Base-by-base conservation (phyloP, 257 asterid species). In the Petrea volubilis region DNA sequence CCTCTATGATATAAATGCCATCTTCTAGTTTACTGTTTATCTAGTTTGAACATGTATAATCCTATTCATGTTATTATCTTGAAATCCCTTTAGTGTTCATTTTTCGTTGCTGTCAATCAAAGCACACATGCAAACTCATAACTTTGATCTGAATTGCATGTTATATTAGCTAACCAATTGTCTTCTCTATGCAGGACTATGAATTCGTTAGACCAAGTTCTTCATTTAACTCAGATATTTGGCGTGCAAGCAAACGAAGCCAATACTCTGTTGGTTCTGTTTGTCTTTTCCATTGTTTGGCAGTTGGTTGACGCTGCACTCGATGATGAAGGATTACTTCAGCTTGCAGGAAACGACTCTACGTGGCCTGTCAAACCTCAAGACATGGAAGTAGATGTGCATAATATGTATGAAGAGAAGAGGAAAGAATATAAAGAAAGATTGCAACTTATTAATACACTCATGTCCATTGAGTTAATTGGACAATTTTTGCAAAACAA, bases 241-340 rank as follows among this genome's bases (percentile, higher is more conserved):
- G 84, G 84, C 43, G n/a, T 84, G 78, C 84, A 77, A 74, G 77
- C 76, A 29, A 78, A 76, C 25, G 93, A 85, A 56, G 84, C 89
- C 47, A 87, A 91, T 18, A 78, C 86, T 44, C 84, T 79, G 55
- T 52, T 94, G 80, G 90, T 91, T 65, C 88, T 81, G 76, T 81
- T 82, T 14, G 66, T 89, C 70, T 91, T 89, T 77, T 78, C 92
- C 31, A 81, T 88, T 70, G 85, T 85, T 70, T 90, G 97, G 92
- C 95, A 90, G 81, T 79, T 94, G 80, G 87, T 88, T 68, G 98
- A 91, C 68, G 84, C 89, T 33, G 84, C 93, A 58, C 74, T 89
- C 69, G 99, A 94, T 64, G 99, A 94, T 73, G 97, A 94, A 84
- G 99, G 90, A 31, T 65, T 93, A 67, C 84, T 94, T 72, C 86